Conservation (phyloP, 1,139 yeast species). For the Yarrowia galli region DNA sequence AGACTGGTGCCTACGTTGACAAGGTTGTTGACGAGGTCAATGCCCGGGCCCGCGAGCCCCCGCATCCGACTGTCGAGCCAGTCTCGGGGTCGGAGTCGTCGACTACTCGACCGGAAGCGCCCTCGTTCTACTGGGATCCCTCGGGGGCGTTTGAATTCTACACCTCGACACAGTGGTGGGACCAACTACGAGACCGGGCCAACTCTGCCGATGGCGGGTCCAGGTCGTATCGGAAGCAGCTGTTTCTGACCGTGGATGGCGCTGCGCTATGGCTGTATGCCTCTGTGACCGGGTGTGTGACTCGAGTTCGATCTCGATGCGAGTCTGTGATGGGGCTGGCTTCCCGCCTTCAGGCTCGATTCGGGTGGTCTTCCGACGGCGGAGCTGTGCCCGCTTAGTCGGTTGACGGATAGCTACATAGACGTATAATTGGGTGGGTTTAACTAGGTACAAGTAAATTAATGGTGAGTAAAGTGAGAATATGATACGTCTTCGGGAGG, state of each 20-base stretch:
- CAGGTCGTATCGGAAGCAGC: constrained; percentile 24
- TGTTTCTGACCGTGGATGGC: constrained; percentile 23
- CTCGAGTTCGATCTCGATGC: constrained; percentile 14
- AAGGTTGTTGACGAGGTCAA: neutral
- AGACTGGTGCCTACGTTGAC: constrained; percentile 9
- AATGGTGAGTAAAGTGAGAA: too few relatives aligned
- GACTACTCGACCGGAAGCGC: neutral
- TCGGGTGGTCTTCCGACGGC: constrained; percentile 15
- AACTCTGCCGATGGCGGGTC: constrained; percentile 4
- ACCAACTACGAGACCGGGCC: constrained; percentile 12
- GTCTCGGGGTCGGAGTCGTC: neutral
- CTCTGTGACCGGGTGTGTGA: neutral
- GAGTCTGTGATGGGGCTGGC: constrained; percentile 15
- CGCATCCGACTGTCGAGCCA: neutral
- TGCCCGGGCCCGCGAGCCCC: neutral
- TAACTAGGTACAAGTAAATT: too few relatives aligned
- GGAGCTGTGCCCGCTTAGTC: neutral
- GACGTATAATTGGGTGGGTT: too few relatives aligned
- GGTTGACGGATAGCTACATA: neutral
- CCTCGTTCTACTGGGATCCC: constrained; percentile 24
- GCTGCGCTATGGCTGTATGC: neutral
- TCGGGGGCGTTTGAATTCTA: constrained; percentile 17
- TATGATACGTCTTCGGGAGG: too few relatives aligned
- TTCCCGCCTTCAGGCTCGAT: constrained; percentile 27
- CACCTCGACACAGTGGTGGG: constrained; percentile 17